Conservation (phyloP, 257 asterid species). For the Capsicum rhomboideum region DNA sequence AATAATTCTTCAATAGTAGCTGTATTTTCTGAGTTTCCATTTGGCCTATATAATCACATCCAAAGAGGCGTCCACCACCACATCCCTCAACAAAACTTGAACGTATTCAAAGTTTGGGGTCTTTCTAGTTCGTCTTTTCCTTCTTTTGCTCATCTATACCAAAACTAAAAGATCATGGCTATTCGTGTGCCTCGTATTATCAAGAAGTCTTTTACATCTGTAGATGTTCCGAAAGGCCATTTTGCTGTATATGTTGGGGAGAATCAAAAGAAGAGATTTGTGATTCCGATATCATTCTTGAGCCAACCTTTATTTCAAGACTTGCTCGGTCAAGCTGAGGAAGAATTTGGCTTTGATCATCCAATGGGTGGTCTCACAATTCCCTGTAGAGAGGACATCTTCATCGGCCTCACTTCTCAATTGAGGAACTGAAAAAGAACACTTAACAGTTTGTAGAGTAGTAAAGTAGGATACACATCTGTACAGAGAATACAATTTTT, state of each 20-base stretch:
- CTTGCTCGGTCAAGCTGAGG: constrained; percentile 28
- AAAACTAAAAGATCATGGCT: not conserved
- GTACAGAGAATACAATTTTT: not conserved
- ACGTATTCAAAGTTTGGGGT: not conserved
- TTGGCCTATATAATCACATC: not conserved
- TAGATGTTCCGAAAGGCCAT: constrained; percentile 46
- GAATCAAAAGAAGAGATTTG: constrained; percentile 21
- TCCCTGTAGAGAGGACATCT: constrained; percentile 30
- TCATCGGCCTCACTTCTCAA: constrained; percentile 18
- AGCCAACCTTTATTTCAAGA: constrained; percentile 36
- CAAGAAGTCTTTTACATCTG: not conserved
- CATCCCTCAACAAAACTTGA: not conserved
- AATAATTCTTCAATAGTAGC: not conserved
- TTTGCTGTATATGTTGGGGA: constrained; percentile 46
- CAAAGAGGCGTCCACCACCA: not conserved
- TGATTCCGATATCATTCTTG: constrained; percentile 24
- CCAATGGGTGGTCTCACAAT: constrained; percentile 52
- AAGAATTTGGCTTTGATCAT: constrained; percentile 31
- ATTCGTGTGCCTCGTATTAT: not conserved
- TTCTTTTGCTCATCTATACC: not conserved
- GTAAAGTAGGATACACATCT: not conserved
- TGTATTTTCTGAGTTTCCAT: not conserved
- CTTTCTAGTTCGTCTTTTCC: not conserved
- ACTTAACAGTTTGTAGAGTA: not conserved
- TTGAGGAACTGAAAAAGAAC: not conserved